Evolutionary conservation across 108 stramenopile species (phyloP).

Genomic region (Skeletonema grethae): DNA sequence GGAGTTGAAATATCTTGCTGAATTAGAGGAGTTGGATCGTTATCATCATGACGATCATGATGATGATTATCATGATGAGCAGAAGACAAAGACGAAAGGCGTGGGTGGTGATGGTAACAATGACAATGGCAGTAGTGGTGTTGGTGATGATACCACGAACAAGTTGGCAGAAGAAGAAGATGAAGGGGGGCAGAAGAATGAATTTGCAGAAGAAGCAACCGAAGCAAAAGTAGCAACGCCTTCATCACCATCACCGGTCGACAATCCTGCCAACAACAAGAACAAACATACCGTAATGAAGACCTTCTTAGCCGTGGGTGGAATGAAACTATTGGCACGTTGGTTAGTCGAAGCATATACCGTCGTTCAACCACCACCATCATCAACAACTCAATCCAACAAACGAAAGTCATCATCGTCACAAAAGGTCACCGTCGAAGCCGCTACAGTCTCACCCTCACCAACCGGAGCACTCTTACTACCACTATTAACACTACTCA

Average conservation of each 20-base stretch:
- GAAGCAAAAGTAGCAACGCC: neutral
- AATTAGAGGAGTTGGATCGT: slow-evolving; percentile 19
- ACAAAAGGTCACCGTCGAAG: neutral
- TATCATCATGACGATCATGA: neutral
- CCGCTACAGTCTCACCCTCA: slow-evolving; percentile 6
- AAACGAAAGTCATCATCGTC: neutral
- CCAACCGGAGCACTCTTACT: slow-evolving; percentile 35
- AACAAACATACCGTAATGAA: neutral
- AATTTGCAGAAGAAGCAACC: neutral
- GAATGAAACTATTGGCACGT: slow-evolving; percentile 43
- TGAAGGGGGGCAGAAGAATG: neutral
- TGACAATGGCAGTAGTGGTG: too few species aligned
- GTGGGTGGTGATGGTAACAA: neutral
- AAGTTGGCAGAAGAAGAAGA: neutral
- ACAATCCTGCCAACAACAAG: neutral
- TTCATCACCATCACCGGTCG: neutral
- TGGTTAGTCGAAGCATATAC: slow-evolving; percentile 44
- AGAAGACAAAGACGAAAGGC: neutral
- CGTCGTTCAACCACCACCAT: slow-evolving; percentile 8
- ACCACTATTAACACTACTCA: slow-evolving; percentile 34
- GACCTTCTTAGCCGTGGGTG: slow-evolving; percentile 9
- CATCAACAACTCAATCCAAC: neutral
- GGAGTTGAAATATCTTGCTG: slow-evolving; percentile 32
- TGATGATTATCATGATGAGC: neutral
- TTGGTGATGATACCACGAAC: neutral